phyloP scores from a whole-genome alignment of 495 filamentous ascomycete species.

The Penicillium soppii region DNA sequence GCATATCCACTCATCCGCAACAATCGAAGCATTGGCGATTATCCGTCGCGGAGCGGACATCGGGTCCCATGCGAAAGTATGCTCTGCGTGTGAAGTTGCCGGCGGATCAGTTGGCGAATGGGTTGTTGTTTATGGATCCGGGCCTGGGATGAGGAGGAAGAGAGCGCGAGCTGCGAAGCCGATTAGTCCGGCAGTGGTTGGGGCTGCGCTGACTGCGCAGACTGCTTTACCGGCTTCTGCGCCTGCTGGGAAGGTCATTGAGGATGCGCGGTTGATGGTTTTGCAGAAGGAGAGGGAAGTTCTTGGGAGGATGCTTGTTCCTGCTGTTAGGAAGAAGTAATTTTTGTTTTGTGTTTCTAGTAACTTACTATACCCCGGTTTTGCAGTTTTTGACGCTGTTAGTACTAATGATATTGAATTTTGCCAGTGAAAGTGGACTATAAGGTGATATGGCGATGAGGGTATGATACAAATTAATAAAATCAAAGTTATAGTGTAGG shows the following conservation, averaged over 20 bases:
- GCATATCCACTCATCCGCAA: slow-evolving; percentile 33
- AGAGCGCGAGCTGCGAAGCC: slow-evolving; percentile 25
- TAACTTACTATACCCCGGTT: not conserved
- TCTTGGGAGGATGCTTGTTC: slow-evolving; percentile 37
- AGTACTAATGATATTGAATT: not conserved
- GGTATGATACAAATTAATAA: too few relatives aligned
- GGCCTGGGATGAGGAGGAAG: slow-evolving; percentile 34
- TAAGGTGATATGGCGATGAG: too few relatives aligned
- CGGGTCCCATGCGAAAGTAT: slow-evolving; percentile 43
- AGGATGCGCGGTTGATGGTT: slow-evolving; percentile 48
- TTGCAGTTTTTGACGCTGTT: not conserved
- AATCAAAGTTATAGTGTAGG: too few relatives aligned
- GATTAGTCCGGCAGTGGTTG: slow-evolving; percentile 22
- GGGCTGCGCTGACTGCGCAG: slow-evolving; percentile 19
- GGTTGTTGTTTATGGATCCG: slow-evolving; percentile 45
- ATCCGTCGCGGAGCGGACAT: slow-evolving; percentile 32
- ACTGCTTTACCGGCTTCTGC: slow-evolving; percentile 20
- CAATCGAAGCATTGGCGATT: slow-evolving; percentile 34
- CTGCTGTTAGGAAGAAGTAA: slow-evolving; percentile 35
- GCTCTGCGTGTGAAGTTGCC: slow-evolving; percentile 35
- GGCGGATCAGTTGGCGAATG: slow-evolving; percentile 34
- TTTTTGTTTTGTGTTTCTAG: not conserved
- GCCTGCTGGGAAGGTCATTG: slow-evolving; percentile 37
- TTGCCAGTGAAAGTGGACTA: too few relatives aligned
- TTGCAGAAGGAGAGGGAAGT: slow-evolving; percentile 46